Base-by-base conservation (phyloP, 176 grass and related monocot genomes). In the Guadua angustifolia region DNA sequence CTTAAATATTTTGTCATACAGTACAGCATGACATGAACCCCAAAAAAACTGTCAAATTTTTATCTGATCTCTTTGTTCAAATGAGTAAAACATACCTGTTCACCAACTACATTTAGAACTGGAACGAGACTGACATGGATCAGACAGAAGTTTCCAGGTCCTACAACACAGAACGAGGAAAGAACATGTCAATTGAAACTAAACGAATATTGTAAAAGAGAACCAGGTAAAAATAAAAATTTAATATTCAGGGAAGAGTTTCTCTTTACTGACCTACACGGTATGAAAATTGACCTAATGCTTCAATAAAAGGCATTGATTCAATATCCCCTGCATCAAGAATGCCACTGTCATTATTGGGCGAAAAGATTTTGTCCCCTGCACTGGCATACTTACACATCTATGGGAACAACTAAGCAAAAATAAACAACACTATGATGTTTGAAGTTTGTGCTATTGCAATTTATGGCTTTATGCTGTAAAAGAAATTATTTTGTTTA, bases 61-160 rank as follows among this genome's bases (percentile, higher is more conserved):
- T 83, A 35, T 67, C 22, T 76, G 44, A 14, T 45, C 56, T 18
- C 43, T 63, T 74, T 75, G 39, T 74, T 58, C 38, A 47, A 19
- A 77, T 77, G 18, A 80, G 60, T 29, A 80, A 85, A 72, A 73
- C 29, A 84, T 85, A 95, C 97, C 97, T 95, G 97, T 83, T 99
- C 97, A 63, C 97, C 97, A 32, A 99, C 97, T 74, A 90, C 93
- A 89, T 94, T 94, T 75, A 99, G 63, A 62, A 99, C 97, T 33
- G 97, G 96, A 90, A 99, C 89, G 81, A 99, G 97, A 79, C 97
- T 95, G 74, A 99, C 97, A 86, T 99, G 97, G 76, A 99, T 86
- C 24, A 99, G 70, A 88, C 93, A 99, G 52, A 99, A 99, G 82
- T 99, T 94, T 57, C 91, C 93, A 86, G 81, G 66, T 52, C 93